Conservation (phyloP, 2,329 filamentous ascomycete species). For the Torrubiellomyces zombiae region DNA sequence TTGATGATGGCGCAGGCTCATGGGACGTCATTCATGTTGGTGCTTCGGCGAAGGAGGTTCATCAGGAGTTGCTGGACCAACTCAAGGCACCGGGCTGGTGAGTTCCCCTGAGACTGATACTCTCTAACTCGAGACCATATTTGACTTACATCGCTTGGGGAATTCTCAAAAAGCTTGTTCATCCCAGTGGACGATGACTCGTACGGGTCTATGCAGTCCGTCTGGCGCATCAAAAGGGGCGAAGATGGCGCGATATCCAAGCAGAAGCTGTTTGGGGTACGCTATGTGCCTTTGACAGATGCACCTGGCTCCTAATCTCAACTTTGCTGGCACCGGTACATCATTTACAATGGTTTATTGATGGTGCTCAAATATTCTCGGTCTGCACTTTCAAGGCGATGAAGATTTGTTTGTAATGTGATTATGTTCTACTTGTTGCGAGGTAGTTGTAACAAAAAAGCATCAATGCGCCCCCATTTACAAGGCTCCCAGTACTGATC, state of each 20-base stretch:
- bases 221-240: conserved; percentile 63
- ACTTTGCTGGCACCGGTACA: too few relatives aligned
- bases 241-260: conserved; percentile 41
- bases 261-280: conserved; percentile 50
- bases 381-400: too few relatives aligned
- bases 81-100: conserved; percentile 57
- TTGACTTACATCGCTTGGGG: conserved; percentile 3
- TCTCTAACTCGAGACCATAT: too few relatives aligned
- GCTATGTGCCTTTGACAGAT: conserved; percentile 65
- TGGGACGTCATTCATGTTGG: conserved; percentile 97
- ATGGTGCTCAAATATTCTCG: too few relatives aligned
- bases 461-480: too few relatives aligned
- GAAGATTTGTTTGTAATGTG: too few relatives aligned
- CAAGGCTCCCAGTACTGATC: too few relatives aligned
- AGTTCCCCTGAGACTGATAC: conserved; percentile 6
- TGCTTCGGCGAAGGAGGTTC: conserved; percentile 61
- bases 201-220: conserved; percentile 36
- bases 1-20: conserved; percentile 28
- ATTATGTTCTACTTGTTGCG: too few relatives aligned
- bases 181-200: conserved; percentile 52
- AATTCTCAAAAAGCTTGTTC: conserved; percentile 39
- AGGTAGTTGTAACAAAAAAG: too few relatives aligned
- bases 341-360: too few relatives aligned
- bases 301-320: too few relatives aligned
- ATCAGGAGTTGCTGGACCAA: conserved; percentile 58